Conservation (phyloP, 2,329 filamentous ascomycete species). For the Phaeosphaeriaceae sp. region DNA sequence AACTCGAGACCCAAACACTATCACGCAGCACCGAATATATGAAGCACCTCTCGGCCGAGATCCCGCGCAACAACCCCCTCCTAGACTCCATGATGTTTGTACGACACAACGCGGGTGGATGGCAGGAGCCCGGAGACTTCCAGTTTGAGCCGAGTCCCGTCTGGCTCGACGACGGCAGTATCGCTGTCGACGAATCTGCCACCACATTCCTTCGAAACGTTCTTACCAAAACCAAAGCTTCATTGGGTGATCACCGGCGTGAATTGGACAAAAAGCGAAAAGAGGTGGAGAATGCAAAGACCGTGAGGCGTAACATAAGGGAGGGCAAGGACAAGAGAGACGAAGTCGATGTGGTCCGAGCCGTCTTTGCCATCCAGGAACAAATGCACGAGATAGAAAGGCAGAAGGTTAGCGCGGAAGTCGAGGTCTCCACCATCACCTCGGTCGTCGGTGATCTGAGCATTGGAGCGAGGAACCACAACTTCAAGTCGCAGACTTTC, state of each 20-base stretch:
- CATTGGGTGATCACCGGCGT: conserved; percentile 78
- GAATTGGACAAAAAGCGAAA: conserved; percentile 86
- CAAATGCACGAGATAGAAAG: conserved; percentile 83
- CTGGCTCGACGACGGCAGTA: conserved; percentile 91
- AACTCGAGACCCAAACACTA: conserved; percentile 81
- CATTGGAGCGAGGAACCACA: conserved; percentile 90
- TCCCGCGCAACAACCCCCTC: conserved; percentile 83
- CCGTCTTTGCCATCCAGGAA: conserved; percentile 86
- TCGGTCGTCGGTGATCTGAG: conserved; percentile 89
- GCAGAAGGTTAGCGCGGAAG: conserved; percentile 84
- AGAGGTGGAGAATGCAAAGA: conserved; percentile 81
- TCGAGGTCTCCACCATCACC: conserved; percentile 94
- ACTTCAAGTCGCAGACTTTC: conserved; percentile 98
- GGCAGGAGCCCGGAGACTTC: conserved; percentile 85
- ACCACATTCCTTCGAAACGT: conserved; percentile 93
- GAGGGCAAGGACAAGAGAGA: conserved; percentile 89
- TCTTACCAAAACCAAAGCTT: conserved; percentile 85
- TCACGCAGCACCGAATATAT: conserved; percentile 75
- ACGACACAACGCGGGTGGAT: conserved; percentile 82
- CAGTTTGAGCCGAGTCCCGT: conserved; percentile 92
- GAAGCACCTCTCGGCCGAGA: conserved; percentile 77
- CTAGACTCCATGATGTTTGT: conserved; percentile 99
- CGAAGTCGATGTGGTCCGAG: conserved; percentile 82
- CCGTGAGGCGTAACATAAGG: conserved; percentile 75
- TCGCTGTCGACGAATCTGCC: conserved; percentile 85